Evolutionary conservation across 306 rosid genomes (phyloP), one percentile per base, ranked within the genome.

Genomic region (Carpinus viminea): DNA sequence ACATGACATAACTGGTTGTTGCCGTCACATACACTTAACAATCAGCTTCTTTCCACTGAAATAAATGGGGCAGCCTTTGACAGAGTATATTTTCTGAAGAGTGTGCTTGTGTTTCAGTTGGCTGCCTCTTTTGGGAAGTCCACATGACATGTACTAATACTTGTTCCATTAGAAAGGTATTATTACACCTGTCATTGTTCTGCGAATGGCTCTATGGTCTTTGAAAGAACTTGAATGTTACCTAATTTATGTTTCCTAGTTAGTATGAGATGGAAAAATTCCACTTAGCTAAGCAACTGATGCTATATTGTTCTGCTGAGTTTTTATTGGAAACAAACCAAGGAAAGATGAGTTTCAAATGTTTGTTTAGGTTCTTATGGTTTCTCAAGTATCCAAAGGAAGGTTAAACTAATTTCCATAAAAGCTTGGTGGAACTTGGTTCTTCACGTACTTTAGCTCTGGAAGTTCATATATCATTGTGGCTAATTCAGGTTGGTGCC

Each of bases 131-230:
- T 66, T 46, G 20, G 71, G 50, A 38, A 66, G 51, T 18, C 50
- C 41, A 8, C 51, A 38, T 18, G 28, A 41, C 16, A 38, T 12
- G 13, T 31, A 47, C 46, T 64, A 13, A 64, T 38, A 17, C 43
- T 18, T 17, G 45, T 66, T 38, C 15, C 16, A 66, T 66, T 38
- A 9, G 50, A 66, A 9, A 66, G 8, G 71, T 18, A 50, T 38
- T 18, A 50, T 38, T 41, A 36, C 50, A 38, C 38, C 28, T 66
- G 70, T 38, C 47, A 64, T 38, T 66, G 50, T 66, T 66, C 20
- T 31, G 69, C 52, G 59, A 8, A 64, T 15, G 48, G 59, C 74
- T 51, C 71, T 68, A 79, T 28, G 18, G 72, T 72, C 43, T 77
- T 46, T 6, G 12, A 43, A 76, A 70, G 54, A 3, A 43, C 28